Conservation (phyloP, 495 filamentous ascomycete species). For the Aspergillus asperescens region DNA sequence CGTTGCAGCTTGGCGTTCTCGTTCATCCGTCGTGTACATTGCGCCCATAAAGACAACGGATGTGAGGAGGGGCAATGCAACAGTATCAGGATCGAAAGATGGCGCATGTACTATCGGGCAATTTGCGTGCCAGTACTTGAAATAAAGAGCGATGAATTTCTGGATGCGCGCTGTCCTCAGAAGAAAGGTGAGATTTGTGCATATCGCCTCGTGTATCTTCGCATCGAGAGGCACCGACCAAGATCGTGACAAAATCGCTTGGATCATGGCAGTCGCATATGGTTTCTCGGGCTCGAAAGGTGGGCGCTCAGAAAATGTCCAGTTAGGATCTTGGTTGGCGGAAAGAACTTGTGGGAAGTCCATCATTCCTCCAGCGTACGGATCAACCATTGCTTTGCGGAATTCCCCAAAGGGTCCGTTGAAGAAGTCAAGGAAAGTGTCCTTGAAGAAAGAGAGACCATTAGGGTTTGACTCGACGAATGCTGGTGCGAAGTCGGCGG, state of each 20-base stretch:
- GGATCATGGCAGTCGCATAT: constrained; percentile 35
- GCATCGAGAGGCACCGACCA: constrained; percentile 35
- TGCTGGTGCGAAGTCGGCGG: constrained; percentile 16
- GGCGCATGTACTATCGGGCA: constrained; percentile 39
- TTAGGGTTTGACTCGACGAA: constrained; percentile 26
- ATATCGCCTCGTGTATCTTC: constrained; percentile 39
- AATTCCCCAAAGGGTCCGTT: constrained; percentile 36
- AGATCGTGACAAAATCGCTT: constrained; percentile 32
- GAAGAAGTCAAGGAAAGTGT: constrained; percentile 41
- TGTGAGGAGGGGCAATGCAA: constrained; percentile 34
- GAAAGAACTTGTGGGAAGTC: constrained; percentile 16
- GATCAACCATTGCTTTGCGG: constrained; percentile 22
- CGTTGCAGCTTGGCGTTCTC: constrained; percentile 36
- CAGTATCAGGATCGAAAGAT: constrained; percentile 36
- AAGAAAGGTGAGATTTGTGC: constrained; percentile 33
- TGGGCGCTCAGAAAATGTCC: constrained; percentile 17
- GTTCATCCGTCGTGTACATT: constrained; percentile 41
- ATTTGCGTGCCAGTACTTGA: constrained; percentile 45
- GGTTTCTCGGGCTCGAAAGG: constrained; percentile 34
- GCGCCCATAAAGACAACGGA: constrained; percentile 43
- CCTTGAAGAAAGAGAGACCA: constrained; percentile 33
- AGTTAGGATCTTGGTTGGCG: constrained; percentile 17
- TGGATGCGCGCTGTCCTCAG: constrained; percentile 41
- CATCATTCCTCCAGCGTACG: constrained; percentile 19
- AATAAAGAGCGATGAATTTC: constrained; percentile 39